These are phyloP conservation scores for Cardiospermum halicacabum DNA, from an alignment of 345 rosid genomes.

Conservation along the genomic window DNA sequence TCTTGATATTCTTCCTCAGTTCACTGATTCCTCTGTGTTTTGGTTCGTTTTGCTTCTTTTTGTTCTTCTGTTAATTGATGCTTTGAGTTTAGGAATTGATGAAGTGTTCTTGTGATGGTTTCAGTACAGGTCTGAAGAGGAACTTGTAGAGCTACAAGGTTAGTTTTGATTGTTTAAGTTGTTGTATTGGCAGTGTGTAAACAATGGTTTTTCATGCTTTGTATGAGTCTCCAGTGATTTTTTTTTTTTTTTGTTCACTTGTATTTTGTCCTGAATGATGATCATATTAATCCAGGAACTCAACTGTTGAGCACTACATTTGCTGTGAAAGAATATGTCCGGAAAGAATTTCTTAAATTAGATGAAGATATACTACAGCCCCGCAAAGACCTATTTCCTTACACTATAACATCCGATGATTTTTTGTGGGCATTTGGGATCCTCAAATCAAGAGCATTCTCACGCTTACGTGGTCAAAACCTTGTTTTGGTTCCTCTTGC, in stretches of 20 bases:
- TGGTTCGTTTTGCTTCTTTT: constrained; percentile 60
- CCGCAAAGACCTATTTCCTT: constrained; percentile 58
- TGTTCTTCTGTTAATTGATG: neutral
- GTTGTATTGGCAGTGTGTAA: neutral
- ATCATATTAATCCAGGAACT: constrained; percentile 44
- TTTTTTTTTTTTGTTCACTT: too few relatives aligned
- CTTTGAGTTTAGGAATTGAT: constrained; percentile 28
- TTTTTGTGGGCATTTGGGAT: constrained; percentile 90
- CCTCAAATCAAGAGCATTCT: constrained; percentile 83
- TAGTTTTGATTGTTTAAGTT: neutral
- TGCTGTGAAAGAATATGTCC: constrained; percentile 63
- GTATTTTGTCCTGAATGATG: constrained; percentile 10
- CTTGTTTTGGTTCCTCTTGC: constrained; percentile 88
- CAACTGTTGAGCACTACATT: constrained; percentile 71
- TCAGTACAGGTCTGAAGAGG: constrained; percentile 99
- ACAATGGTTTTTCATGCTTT: neutral
- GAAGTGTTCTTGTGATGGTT: constrained; percentile 36
- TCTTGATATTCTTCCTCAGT: constrained; percentile 71
- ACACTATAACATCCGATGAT: constrained; percentile 55
- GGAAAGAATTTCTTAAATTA: constrained; percentile 52
- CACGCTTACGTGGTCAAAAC: constrained; percentile 82
- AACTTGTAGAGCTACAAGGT: constrained; percentile 92
- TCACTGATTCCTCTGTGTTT: constrained; percentile 73
- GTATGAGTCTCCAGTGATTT: neutral
- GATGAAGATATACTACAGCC: constrained; percentile 62